Evolutionary conservation across 148 eudicot genomes (phyloP).

Genomic region (Fagopyrum tataricum): DNA sequence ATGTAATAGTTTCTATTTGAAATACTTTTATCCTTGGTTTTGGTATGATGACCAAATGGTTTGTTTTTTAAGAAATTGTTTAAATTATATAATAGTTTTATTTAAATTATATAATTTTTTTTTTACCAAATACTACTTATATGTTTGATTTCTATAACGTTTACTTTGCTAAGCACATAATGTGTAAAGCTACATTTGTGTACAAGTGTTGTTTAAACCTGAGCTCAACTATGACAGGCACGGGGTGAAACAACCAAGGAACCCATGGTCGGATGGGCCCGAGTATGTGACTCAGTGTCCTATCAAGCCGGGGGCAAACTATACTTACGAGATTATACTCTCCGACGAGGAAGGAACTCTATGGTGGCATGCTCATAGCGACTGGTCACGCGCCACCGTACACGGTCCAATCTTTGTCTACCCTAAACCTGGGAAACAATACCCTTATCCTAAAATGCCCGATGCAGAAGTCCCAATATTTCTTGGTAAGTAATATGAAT

Average conservation of each 20-base stretch:
- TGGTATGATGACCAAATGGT: no score
- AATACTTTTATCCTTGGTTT: no score
- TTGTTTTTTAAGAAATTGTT: no score
- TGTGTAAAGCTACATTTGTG: no score
- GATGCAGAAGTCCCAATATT: conserved; percentile 25
- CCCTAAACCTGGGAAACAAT: neutral
- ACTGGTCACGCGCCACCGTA: neutral
- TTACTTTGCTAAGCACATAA: no score
- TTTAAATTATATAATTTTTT: no score
- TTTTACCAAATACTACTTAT: no score
- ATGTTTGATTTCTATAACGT: no score
- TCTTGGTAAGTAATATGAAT: conserved; percentile 16
- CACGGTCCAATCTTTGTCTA: neutral
- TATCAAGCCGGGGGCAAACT: conserved; percentile 28
- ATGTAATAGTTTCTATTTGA: no score
- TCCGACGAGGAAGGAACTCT: conserved; percentile 53
- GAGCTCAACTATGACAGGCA: conserved; percentile 27
- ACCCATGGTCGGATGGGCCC: conserved; percentile 68
- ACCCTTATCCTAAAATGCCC: conserved; percentile 10
- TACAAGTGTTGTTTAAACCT: no score
- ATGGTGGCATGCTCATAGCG: conserved; percentile 65
- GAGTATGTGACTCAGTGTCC: conserved; percentile 55
- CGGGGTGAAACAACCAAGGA: conserved; percentile 47
- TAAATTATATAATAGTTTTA: no score
- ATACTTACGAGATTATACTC: conserved; percentile 32